Conservation (phyloP, 306 rosid species). For the Citrullus colocynthis region DNA sequence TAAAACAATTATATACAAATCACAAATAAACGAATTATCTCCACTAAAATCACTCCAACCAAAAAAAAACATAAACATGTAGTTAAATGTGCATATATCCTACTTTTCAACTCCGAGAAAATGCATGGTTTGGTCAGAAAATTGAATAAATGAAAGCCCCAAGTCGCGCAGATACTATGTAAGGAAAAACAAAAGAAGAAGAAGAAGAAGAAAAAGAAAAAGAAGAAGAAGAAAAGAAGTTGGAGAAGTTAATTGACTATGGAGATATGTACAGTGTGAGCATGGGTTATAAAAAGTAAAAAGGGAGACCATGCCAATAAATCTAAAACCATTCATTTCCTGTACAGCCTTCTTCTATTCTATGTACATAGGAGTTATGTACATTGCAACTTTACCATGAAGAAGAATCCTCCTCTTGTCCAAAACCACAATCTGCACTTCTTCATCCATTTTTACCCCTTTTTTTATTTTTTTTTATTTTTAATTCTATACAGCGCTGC, state of each 20-base stretch:
- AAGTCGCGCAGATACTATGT: background rate
- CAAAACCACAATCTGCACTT: conserved; percentile 23
- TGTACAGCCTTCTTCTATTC: conserved; percentile 23
- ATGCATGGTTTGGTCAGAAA: background rate
- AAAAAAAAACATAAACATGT: too few species aligned
- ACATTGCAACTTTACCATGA: background rate
- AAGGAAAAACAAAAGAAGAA: background rate
- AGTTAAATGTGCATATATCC: too few species aligned
- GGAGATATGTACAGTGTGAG: conserved; percentile 5
- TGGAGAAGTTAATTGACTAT: background rate
- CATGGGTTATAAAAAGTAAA: background rate
- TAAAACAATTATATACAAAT: too few species aligned
- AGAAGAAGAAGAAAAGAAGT: background rate
- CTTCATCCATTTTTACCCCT: conserved; percentile 1
- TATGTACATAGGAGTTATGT: conserved; percentile 6
- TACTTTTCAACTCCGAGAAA: background rate
- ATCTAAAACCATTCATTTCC: conserved; percentile 13
- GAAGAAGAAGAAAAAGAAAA: too few species aligned
- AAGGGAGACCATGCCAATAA: background rate
- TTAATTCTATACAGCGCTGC: conserved; percentile 29
- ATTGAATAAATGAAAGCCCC: background rate
- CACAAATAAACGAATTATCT: too few species aligned
- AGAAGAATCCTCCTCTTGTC: conserved; percentile 33
- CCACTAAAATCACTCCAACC: background rate
- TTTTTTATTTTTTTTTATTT: background rate